Evolutionary conservation across 768 basidiomycete species (phyloP), one percentile per base, ranked within the genome.

Genomic region (Sporobolomyces roseus): DNA sequence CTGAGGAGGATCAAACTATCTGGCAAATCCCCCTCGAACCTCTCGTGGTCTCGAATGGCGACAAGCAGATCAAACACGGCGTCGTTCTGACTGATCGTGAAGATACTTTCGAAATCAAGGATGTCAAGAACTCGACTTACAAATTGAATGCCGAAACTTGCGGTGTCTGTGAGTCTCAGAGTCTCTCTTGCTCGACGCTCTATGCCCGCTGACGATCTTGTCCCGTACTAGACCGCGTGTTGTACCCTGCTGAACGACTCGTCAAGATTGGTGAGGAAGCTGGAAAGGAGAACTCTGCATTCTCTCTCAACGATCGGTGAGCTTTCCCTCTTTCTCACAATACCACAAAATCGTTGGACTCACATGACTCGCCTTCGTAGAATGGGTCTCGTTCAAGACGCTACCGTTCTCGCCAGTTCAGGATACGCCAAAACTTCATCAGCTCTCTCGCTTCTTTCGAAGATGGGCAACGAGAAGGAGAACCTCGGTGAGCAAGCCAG

Each of bases 1-100:
- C 85, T 14, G 85, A 90, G 77, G 90, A 96, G 66, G 91, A 96
- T 74, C 81, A 91, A 78, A 93, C 90, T 2, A 82, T 90, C 66
- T 97, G 93, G 93, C 88, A 87, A 59, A 82, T 96, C 56, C 94
- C 94, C 2, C 80, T 97, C 70, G 84, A 84, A 72, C 78, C 94
- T 58, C 77, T 88, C 71, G 85, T 88, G 30, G 82, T 84, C n/a
- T 78, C 80, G 30, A 79, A 80, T 51, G 88, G 89, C 49, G 84
- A 86, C 74, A 75, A 82, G 9, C 77, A 77, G 17, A 77, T 90
- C 54, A 84, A 93, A 77, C 85, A 83, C 62, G 80, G 82, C 41
- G 81, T 84, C 19, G 77, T 96, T 58, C 83, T 99, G 35, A 79
- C 83, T 68, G 83, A 85, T 52, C 85, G 91, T 43, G 87, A 91